Percentiles rank a stretch among this genome's conserved stretches.
Conservation (phyloP, 2,329 filamentous ascomycete genomes). For the Sporothrix brunneoviolacea region DNA sequence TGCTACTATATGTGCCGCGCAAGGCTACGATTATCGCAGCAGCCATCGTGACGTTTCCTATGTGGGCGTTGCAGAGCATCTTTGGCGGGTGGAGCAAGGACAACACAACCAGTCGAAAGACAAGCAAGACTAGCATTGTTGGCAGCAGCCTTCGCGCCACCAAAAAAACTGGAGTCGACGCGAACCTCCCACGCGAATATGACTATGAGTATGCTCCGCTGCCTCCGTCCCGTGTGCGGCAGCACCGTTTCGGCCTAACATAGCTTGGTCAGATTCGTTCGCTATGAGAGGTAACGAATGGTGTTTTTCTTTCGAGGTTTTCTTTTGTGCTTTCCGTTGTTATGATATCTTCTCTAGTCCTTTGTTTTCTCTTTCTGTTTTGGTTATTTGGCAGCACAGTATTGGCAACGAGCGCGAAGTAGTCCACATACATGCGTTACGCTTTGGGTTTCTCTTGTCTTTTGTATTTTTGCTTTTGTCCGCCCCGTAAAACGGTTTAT, state of each 20-base stretch:
- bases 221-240: not conserved
- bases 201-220: not conserved
- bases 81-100: not conserved
- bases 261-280: not conserved
- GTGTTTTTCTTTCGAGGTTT: not conserved
- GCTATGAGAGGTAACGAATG: too few species aligned
- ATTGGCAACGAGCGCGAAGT: too few species aligned
- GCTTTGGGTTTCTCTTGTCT: too few species aligned
- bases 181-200: not conserved
- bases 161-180: not conserved
- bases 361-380: too few species aligned
- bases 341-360: too few species aligned
- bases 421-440: too few species aligned
- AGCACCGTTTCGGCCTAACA: not conserved
- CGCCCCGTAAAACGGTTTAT: too few species aligned
- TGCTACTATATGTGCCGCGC: constrained; percentile 15
- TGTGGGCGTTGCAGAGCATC: not conserved
- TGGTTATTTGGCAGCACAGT: too few species aligned
- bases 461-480: too few species aligned
- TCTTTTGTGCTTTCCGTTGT: not conserved
- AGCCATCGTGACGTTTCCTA: not conserved
- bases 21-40: not conserved
- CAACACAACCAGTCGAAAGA: not conserved
- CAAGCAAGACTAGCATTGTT: not conserved
- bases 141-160: not conserved